Conservation (phyloP, 2,329 filamentous ascomycete species). For the Ramichloridium luteum region DNA sequence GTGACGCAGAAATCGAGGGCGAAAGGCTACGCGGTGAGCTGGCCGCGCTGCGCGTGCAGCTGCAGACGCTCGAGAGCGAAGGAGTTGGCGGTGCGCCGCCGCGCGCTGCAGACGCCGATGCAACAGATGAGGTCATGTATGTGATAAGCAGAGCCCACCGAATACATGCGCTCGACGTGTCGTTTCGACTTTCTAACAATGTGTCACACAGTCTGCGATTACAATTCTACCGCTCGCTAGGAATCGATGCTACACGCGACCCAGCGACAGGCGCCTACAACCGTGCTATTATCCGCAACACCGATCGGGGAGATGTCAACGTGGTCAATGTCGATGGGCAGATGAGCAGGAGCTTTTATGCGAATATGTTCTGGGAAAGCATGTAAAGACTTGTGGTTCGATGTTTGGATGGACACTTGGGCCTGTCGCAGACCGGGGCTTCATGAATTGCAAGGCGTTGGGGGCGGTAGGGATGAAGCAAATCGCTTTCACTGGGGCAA, state of each 20-base stretch:
- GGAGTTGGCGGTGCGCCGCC: slow-evolving; percentile 54
- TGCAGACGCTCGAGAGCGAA: slow-evolving; percentile 76
- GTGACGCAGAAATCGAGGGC: slow-evolving; percentile 85
- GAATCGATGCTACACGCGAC: slow-evolving; percentile 79
- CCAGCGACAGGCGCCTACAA: slow-evolving; percentile 62
- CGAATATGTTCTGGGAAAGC: slow-evolving; percentile 91
- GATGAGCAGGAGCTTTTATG: slow-evolving; percentile 83
- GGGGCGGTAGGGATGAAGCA: no score
- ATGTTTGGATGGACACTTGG: no score
- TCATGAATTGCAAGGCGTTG: no score
- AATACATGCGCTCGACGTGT: no score
- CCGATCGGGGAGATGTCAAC: slow-evolving; percentile 79
- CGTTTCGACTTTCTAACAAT: no score
- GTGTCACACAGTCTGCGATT: slow-evolving; percentile 52
- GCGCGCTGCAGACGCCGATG: slow-evolving; percentile 30
- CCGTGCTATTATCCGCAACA: slow-evolving; percentile 75
- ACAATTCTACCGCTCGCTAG: slow-evolving; percentile 81
- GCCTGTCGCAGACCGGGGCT: no score
- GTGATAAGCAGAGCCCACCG: slow-evolving; percentile 17
- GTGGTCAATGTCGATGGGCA: slow-evolving; percentile 83
- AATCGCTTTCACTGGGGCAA: no score
- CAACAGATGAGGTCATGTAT: slow-evolving; percentile 38
- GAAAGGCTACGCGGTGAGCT: slow-evolving; percentile 75
- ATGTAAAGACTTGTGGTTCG: no score
- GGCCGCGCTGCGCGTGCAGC: slow-evolving; percentile 57